Percentiles rank a stretch among this genome's conserved stretches.
Evolutionary conservation across 2,329 filamentous ascomycete species (phyloP).

Genomic region (Xylaria sp.): DNA sequence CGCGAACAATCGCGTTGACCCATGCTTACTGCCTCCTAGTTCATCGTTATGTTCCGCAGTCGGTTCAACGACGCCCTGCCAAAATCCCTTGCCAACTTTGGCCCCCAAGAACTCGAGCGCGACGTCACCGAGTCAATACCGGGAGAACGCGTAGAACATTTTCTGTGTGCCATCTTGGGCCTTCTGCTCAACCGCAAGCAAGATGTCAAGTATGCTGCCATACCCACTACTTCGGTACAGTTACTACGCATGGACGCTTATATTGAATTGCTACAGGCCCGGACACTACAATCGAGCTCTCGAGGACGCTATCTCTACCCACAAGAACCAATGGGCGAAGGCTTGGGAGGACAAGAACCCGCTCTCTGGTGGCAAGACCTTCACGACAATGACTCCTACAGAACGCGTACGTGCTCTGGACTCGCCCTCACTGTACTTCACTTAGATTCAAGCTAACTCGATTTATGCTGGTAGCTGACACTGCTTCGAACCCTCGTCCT

Average conservation of each 20-base stretch:
- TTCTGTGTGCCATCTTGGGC: constrained; percentile 88
- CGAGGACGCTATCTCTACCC: constrained; percentile 88
- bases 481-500: constrained; percentile 84
- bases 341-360: constrained; percentile 88
- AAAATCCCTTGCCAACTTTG: constrained; percentile 86
- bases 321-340: constrained; percentile 88
- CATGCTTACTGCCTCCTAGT: constrained; percentile 66
- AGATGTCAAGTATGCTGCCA: constrained; percentile 86
- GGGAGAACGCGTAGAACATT: constrained; percentile 84
- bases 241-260: constrained; percentile 39
- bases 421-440: constrained; percentile 4
- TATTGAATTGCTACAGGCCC: constrained; percentile 65
- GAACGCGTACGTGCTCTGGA: constrained; percentile 73
- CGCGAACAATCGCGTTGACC: constrained; percentile 65
- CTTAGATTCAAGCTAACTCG: constrained; percentile 35
- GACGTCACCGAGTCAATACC: constrained; percentile 82
- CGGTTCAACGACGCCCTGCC: constrained; percentile 92
- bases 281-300: constrained; percentile 93
- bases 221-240: constrained; percentile 24
- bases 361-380: constrained; percentile 80
- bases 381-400: constrained; percentile 82
- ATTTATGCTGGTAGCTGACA: constrained; percentile 69
- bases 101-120: constrained; percentile 92
- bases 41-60: constrained; percentile 97
- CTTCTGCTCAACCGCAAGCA: constrained; percentile 97